These are phyloP conservation scores for Arthrobotrys sphaeroides DNA, from an alignment of 2,329 filamentous ascomycete genomes.

Conservation along the genomic window DNA sequence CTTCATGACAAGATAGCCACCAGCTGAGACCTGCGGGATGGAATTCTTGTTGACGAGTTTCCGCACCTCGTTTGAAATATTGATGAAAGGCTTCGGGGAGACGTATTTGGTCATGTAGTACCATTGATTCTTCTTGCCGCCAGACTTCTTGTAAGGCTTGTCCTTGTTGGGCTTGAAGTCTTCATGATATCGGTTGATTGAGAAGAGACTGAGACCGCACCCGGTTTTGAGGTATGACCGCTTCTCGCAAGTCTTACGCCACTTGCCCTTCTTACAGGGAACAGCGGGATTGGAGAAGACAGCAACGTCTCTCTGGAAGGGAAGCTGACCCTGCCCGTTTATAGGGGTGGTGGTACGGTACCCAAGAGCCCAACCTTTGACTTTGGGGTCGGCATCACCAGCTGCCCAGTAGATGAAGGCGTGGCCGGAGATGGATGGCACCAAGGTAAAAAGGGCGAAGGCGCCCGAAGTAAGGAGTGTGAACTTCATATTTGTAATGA, in stretches of 20 bases:
- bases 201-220: constrained; percentile 14
- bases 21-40: background rate
- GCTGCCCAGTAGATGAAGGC: constrained; percentile 14
- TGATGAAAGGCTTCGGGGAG: background rate
- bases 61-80: background rate
- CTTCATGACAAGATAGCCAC: background rate
- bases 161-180: background rate
- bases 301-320: constrained; percentile 15
- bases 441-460: background rate
- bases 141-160: constrained; percentile 11
- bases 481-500: constrained; percentile 7
- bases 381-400: background rate
- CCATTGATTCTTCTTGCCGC: constrained; percentile 3
- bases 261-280: background rate
- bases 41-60: background rate
- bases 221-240: background rate
- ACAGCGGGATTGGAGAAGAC: constrained; percentile 24
- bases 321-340: background rate
- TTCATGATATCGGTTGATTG: constrained; percentile 4
- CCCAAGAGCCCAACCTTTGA: constrained; percentile 6
- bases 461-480: background rate
- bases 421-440: constrained; percentile 3
- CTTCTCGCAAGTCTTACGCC: background rate
- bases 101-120: constrained; percentile 19
- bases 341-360: constrained; percentile 5